Base-by-base conservation (phyloP, 2,329 filamentous ascomycete species). In the Elsinoe batatas region DNA sequence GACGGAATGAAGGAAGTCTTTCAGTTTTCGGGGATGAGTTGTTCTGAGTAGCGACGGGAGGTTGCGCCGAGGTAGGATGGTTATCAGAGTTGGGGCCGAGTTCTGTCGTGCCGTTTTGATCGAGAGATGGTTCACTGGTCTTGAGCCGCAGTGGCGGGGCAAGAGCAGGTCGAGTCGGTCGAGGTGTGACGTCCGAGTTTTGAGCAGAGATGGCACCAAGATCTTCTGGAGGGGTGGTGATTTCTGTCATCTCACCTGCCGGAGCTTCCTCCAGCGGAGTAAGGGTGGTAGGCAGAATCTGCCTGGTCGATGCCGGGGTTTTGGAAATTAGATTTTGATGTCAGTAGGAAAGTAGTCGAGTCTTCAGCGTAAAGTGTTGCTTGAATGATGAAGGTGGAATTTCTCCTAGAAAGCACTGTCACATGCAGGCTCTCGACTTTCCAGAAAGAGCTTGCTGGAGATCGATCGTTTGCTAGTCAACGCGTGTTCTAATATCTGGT, bases 1-100 rank as follows among this genome's bases (percentile, higher is more conserved):
- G 65, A 18, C 59, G 61, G 35, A 69, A 66, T 0, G 65, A 64
- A 10, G 68, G 68, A 35, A 69, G 57, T 37, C 62, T 63, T 53
- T 64, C 63, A 3, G 53, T 60, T 32, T 58, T 57, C 2, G 62
- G 61, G 3, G 64, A 65, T 17, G 50, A 51, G 11, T 58, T 35
- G 6, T 56, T 56, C 4, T 62, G 60, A 17, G 47, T 54, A 12
- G 56, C 54, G 2, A 63, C 47, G 11, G 62, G 62, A 3, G 58
- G 59, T 5, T 62, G 58, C 20, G 63, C 61, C 10, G 66, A 60
- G n/a, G 61, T 58, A 5, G 64, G 62, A 22, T 65, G 54, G n/a
- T 57, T 62, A 56, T 62, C 61, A n/a, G 59, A 53, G 11, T 55
- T 56, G 5, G 51, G 50, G 15, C 44, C 53, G 15, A 26, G 17